Percentiles rank a stretch among this genome's conserved stretches.
Conservation (phyloP, 441 rosid genomes). For the Gossypium davidsonii region DNA sequence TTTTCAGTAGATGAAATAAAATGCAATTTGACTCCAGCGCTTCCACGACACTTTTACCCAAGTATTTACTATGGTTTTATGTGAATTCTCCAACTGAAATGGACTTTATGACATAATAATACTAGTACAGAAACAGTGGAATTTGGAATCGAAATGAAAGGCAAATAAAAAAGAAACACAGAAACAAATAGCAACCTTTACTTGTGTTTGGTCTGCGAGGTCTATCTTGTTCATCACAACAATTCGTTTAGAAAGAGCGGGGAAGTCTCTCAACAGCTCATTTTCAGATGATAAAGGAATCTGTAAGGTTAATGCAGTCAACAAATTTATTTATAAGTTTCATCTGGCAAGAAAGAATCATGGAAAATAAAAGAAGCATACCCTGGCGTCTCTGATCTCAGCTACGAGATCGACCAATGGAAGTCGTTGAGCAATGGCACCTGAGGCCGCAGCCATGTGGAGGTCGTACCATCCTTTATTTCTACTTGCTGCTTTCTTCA, state of each 20-base stretch:
- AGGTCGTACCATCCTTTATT: conserved; percentile 53
- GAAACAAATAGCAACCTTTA: conserved; percentile 24
- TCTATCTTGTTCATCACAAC: conserved; percentile 61
- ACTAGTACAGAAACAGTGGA: not conserved
- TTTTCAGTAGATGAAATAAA: no score
- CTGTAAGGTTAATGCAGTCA: conserved; percentile 18
- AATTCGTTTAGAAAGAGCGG: conserved; percentile 27
- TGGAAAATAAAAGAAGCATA: conserved; percentile 11
- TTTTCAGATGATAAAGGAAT: conserved; percentile 53
- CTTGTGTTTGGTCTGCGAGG: conserved; percentile 44
- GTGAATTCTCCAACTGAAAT: not conserved
- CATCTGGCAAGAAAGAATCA: conserved; percentile 13
- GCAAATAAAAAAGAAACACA: not conserved
- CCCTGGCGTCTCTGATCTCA: conserved; percentile 70
- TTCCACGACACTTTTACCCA: no score
- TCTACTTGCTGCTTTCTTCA: conserved; percentile 28
- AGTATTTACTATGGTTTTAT: not conserved
- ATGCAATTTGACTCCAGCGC: no score
- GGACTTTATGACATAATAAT: not conserved
- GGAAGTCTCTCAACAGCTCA: conserved; percentile 31
- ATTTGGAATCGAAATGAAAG: no score
- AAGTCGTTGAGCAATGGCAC: conserved; percentile 52
- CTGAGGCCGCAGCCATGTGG: conserved; percentile 60
- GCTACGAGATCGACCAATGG: conserved; percentile 51
- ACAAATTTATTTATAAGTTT: conserved; percentile 23